Base-by-base conservation (phyloP, 164 flowering plant genomes). In the Nymphaea thermarum region DNA sequence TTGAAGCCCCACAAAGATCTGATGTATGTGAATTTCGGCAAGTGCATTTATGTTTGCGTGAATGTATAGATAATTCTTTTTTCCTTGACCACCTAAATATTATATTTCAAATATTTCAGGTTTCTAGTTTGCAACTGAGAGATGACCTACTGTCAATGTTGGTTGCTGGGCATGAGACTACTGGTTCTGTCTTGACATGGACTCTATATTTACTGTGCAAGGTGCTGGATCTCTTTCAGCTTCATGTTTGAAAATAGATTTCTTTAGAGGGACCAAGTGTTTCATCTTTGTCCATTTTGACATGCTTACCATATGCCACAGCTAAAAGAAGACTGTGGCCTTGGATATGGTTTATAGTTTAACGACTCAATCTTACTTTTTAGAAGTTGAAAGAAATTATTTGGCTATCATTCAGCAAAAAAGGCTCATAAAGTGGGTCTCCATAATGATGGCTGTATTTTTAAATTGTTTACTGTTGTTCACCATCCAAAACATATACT, bases 121-220 rank as follows among this genome's bases (percentile, higher is more conserved):
- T 94, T 47, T 88, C 98, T 44, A 94, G 95, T 74, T 60, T 69
- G 60, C 97, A 94, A 51, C 76, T 93, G 66, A 80, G 97, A 65
- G 97, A 94, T 83, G 98, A 94, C 77, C 93, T 94, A 67, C 72
- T 91, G 72, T 89, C 98, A 16, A 89, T 91, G 96, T 75, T 94
- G 68, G 96, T 89, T 75, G 97, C 97, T 68, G 97, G 98, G 44
- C 98, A 94, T 78, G 97, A 94, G 80, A 94, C 97, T 66, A 89
- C 98, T 67, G 97, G 93, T 68, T 91, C 98, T 14, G 97, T 88
- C 59, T 75, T 94, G 81, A 91, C 98, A 18, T 94, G 98, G 98
- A 94, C 98, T 44, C 59, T 86, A 3, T 94, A 89, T 84, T 91
- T 94, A 74, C 84, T 94, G 65, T 87, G 90, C 75, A 86, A 89